Evolutionary conservation across 2,329 filamentous ascomycete species (phyloP), one percentile per base, ranked within the genome.

Genomic region (Arthroderma uncinatum): DNA sequence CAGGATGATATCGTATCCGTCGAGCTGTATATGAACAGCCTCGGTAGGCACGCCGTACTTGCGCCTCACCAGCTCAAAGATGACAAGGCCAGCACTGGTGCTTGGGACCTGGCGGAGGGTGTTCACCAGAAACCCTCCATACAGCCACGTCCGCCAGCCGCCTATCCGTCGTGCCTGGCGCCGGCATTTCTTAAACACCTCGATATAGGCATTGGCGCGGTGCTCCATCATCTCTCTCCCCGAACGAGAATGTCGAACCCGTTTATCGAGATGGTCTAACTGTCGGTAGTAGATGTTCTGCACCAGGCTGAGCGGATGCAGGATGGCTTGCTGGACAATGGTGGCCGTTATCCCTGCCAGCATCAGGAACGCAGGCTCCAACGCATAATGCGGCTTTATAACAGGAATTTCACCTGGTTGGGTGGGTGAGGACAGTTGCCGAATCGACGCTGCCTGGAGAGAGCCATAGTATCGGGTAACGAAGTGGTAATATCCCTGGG

Each of bases 71-170:
- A 85, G 66, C 66, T 85, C 82, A 62, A 85, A 85, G 2, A 84
- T 82, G 57, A 85, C 80, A 55, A 85, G 68, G 0, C 81, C 82
- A 0, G 82, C 81, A 61, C 79, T 82, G 1, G 82, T 84, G 62
- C 81, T 84, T 1, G 82, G 82, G 10, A 83, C 78, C 65, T 84
- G 82, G 33, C 78, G 73, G 36, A 84, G 70, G 0, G 81, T 82
- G 56, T 70, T 77, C 64, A 73, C 71, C 63, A 80, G 71, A 64
- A 84, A 84, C 28, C 78, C 79, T 47, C 72, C 70, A 64, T 79
- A 85, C 1, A 85, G 68, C 74, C 81, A 85, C 14, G 64, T 69
- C 47, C 74, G 64, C 76, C 81, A 81, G 0, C 81, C 78, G 2
- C 79, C 79, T 1, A 74, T 73, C 21, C 75, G 70, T 16, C 70